Conservation (phyloP, 2,329 filamentous ascomycete species). For the Botrytis elliptica region DNA sequence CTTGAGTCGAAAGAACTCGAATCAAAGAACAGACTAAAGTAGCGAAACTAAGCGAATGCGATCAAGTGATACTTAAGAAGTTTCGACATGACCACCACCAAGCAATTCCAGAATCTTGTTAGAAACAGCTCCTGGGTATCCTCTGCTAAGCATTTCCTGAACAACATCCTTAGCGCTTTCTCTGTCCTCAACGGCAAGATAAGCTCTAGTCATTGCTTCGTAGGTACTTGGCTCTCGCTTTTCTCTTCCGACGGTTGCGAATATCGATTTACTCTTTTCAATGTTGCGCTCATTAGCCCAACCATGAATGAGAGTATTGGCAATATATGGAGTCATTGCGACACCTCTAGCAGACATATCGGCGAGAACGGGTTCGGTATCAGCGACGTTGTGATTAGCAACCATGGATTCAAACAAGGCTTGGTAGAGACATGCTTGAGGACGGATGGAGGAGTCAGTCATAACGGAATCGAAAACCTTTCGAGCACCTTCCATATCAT, state of each 20-base stretch:
- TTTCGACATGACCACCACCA: slow-evolving; percentile 49
- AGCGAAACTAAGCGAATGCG: background rate
- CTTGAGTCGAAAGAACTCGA: slow-evolving; percentile 20
- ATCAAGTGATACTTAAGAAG: slow-evolving; percentile 7
- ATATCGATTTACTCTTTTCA: slow-evolving; percentile 73
- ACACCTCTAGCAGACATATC: slow-evolving; percentile 74
- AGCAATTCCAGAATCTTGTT: slow-evolving; percentile 93
- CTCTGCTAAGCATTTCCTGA: slow-evolving; percentile 83
- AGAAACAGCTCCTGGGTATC: slow-evolving; percentile 87
- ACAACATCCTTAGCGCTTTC: slow-evolving; percentile 75
- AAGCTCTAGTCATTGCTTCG: slow-evolving; percentile 96
- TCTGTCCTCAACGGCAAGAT: slow-evolving; percentile 78
- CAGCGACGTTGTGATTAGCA: slow-evolving; percentile 80
- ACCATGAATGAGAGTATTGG: slow-evolving; percentile 95
- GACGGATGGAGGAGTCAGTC: slow-evolving; percentile 61
- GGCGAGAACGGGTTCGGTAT: slow-evolving; percentile 70
- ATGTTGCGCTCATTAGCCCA: slow-evolving; percentile 88
- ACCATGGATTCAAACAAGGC: slow-evolving; percentile 97
- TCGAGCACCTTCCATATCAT: slow-evolving; percentile 83
- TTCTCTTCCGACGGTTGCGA: slow-evolving; percentile 70
- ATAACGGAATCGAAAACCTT: slow-evolving; percentile 80
- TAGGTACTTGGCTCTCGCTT: slow-evolving; percentile 96
- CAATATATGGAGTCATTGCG: slow-evolving; percentile 93
- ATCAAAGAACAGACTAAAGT: slow-evolving; percentile 14
- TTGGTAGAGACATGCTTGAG: slow-evolving; percentile 88